phyloP scores from a whole-genome alignment of 345 rosid species.

The Boechera stricta region DNA sequence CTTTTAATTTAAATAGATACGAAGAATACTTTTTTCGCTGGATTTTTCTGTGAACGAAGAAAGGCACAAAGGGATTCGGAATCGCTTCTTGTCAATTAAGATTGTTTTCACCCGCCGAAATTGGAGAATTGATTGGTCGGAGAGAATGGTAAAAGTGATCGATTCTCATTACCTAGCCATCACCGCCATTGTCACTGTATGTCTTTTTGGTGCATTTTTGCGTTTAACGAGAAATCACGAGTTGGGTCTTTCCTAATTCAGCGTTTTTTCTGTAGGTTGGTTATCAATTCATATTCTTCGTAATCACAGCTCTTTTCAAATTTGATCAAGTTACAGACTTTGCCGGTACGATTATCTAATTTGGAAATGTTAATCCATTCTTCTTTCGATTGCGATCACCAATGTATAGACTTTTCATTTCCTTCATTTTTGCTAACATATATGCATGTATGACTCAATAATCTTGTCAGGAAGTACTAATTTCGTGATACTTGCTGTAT shows the following conservation, averaged over 20 bases:
- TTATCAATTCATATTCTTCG: constrained; percentile 76
- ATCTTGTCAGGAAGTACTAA: constrained; percentile 80
- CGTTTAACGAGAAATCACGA: constrained; percentile 9
- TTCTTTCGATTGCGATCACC: not conserved
- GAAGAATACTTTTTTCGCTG: not conserved
- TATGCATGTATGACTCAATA: not conserved
- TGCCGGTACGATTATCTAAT: constrained; percentile 59
- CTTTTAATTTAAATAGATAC: not conserved
- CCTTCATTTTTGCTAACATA: constrained; percentile 8
- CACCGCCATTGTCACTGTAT: constrained; percentile 60
- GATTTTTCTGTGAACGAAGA: not conserved
- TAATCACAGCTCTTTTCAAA: constrained; percentile 82
- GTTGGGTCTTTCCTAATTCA: constrained; percentile 9
- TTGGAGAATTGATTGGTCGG: not conserved
- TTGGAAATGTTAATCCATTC: not conserved
- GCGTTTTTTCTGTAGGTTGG: constrained; percentile 56
- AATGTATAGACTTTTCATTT: not conserved
- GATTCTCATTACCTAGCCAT: constrained; percentile 86
- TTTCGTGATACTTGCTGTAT: constrained; percentile 72
- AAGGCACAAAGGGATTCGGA: not conserved
- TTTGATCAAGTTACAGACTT: constrained; percentile 93
- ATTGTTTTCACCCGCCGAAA: too few relatives aligned
- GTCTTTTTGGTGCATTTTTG: not conserved
- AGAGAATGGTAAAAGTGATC: constrained; percentile 68
- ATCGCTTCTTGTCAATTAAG: too few relatives aligned